Percentiles rank a stretch among this genome's conserved stretches.
phyloP scores from a whole-genome alignment of 2,329 filamentous ascomycete species.

The Alternaria triticimaculans region DNA sequence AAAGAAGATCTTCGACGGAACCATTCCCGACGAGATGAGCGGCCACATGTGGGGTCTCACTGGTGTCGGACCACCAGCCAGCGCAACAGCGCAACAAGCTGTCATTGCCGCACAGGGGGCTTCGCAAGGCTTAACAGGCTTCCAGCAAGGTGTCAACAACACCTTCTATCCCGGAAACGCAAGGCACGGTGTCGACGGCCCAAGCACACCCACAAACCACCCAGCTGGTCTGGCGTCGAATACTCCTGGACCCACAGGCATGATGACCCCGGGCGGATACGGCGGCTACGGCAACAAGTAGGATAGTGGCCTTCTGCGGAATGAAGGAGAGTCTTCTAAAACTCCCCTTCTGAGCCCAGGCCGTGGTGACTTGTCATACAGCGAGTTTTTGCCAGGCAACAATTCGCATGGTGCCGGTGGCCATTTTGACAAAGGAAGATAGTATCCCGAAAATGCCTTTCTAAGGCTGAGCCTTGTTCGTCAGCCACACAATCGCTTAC shows the following conservation, averaged over 20 bases:
- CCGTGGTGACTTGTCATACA: neutral
- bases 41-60: conserved; percentile 95
- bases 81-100: conserved; percentile 61
- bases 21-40: conserved; percentile 78
- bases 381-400: neutral
- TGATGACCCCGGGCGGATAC: conserved; percentile 69
- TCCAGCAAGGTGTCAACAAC: conserved; percentile 45
- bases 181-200: conserved; percentile 54
- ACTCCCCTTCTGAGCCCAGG: neutral
- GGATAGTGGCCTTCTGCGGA: conserved; percentile 1
- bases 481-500: neutral
- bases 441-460: neutral
- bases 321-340: neutral
- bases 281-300: conserved; percentile 49
- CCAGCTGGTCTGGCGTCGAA: conserved; percentile 56
- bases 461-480: neutral
- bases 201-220: conserved; percentile 72
- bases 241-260: conserved; percentile 63
- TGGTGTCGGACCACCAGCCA: conserved; percentile 59
- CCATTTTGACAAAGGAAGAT: neutral
- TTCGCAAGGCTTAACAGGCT: conserved; percentile 35
- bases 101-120: conserved; percentile 53
- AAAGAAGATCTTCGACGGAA: conserved; percentile 83
- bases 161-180: conserved; percentile 51
- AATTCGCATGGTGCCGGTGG: neutral